phyloP scores from a whole-genome alignment of 306 rosid genomes.

The Sphenostylis stenocarpa region DNA sequence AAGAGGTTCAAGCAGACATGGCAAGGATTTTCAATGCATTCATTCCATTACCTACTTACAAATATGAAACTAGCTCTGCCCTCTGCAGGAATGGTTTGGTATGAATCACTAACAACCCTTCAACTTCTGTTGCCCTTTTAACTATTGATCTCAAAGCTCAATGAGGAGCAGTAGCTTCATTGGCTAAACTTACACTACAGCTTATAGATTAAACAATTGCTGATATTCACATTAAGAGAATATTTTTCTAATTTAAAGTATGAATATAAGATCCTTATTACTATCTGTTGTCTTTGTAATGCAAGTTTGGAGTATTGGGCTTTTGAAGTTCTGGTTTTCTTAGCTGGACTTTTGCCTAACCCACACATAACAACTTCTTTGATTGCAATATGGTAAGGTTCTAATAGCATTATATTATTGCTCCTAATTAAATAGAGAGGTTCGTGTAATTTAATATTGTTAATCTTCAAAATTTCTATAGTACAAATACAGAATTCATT shows the following conservation, averaged over 20 bases:
- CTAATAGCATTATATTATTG: conserved; percentile 12
- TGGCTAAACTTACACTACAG: not conserved
- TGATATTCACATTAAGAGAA: not conserved
- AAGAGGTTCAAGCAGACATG: conserved; percentile 61
- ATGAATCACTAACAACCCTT: conserved; percentile 28
- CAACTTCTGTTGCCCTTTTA: not conserved
- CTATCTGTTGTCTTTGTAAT: conserved; percentile 18
- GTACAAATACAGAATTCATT: conserved; percentile 68
- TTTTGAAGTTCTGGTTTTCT: conserved; percentile 75
- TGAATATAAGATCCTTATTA: not conserved
- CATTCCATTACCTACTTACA: conserved; percentile 41
- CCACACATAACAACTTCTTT: conserved; percentile 66
- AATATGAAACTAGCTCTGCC: conserved; percentile 70
- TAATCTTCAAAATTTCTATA: conserved; percentile 30
- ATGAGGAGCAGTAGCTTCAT: not conserved
- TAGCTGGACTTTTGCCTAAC: conserved; percentile 77
- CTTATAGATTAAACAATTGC: not conserved
- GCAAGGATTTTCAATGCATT: conserved; percentile 65
- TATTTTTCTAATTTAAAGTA: not conserved
- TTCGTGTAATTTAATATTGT: not conserved
- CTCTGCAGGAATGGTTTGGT: conserved; percentile 84
- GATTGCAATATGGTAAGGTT: conserved; percentile 77
- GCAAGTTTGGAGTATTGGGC: conserved; percentile 93
- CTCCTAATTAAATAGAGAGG: not conserved
- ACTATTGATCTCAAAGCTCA: not conserved